phyloP scores from a whole-genome alignment of 1,139 yeast genomes.

The Geotrichum aggregatum region DNA sequence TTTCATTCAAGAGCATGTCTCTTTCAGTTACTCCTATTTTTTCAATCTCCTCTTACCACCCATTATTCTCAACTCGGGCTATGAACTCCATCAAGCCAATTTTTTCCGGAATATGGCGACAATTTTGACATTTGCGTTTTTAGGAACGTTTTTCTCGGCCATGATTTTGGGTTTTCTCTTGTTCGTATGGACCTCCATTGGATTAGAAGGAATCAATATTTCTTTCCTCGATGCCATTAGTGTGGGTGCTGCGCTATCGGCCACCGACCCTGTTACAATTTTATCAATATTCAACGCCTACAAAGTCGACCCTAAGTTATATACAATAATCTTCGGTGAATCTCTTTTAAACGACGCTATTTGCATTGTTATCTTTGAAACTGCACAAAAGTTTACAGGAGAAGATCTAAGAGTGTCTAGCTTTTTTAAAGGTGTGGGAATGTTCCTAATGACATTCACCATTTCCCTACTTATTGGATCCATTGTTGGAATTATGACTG shows the following conservation, averaged over 20 bases:
- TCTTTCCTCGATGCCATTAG: slow-evolving; percentile 95
- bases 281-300: slow-evolving; percentile 94
- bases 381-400: slow-evolving; percentile 94
- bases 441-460: slow-evolving; percentile 89
- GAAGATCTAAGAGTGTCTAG: slow-evolving; percentile 67
- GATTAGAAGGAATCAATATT: slow-evolving; percentile 79
- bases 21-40: slow-evolving; percentile 89
- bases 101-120: slow-evolving; percentile 91
- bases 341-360: slow-evolving; percentile 94
- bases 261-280: slow-evolving; percentile 98
- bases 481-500: slow-evolving; percentile 80
- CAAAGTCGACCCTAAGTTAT: slow-evolving; percentile 94
- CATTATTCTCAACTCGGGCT: slow-evolving; percentile 91
- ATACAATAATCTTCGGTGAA: slow-evolving; percentile 96
- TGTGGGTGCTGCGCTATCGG: slow-evolving; percentile 95
- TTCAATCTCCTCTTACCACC: slow-evolving; percentile 94
- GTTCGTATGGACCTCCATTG: slow-evolving; percentile 86
- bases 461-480: slow-evolving; percentile 90
- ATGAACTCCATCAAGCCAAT: slow-evolving; percentile 91
- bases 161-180: slow-evolving; percentile 80
- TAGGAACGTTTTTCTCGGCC: slow-evolving; percentile 92
- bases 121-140: slow-evolving; percentile 90
- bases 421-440: slow-evolving; percentile 87
- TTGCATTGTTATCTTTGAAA: slow-evolving; percentile 97
- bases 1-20: slow-evolving; percentile 93